Conservation (phyloP, 2,329 filamentous ascomycete species). For the Cladophialophora bantiana region DNA sequence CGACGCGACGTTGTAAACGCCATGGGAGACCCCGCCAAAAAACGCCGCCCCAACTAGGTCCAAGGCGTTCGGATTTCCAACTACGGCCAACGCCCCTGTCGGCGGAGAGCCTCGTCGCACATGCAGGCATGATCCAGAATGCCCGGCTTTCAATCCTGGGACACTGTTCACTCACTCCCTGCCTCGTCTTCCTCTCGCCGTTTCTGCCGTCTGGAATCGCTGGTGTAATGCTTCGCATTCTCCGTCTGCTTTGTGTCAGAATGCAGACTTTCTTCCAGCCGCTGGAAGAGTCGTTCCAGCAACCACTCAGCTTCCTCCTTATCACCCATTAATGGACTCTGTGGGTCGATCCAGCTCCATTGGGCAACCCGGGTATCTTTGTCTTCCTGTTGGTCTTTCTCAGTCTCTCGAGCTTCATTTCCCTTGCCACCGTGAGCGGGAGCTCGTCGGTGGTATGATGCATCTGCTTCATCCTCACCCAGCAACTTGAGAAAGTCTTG, state of each 20-base stretch:
- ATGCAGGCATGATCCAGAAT: not conserved
- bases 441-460: conserved; percentile 43
- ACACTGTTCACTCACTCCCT: conserved; percentile 9
- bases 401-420: conserved; percentile 6
- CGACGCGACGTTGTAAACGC: not conserved
- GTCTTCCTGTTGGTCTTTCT: conserved; percentile 14
- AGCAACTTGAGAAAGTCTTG: conserved; percentile 58
- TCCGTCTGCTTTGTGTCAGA: conserved; percentile 23
- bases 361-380: conserved; percentile 10
- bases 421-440: conserved; percentile 13
- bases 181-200: not conserved
- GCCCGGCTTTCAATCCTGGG: not conserved
- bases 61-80: not conserved
- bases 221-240: conserved; percentile 26
- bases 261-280: conserved; percentile 48
- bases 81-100: not conserved
- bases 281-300: conserved; percentile 48
- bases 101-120: not conserved
- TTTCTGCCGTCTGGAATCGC: not conserved
- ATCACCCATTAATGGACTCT: conserved; percentile 50
- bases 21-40: not conserved
- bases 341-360: conserved; percentile 53
- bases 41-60: not conserved
- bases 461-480: conserved; percentile 53
- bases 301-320: conserved; percentile 55